Conservation (phyloP, 352 stramenopile genomes). For the Phytophthora pini region DNA sequence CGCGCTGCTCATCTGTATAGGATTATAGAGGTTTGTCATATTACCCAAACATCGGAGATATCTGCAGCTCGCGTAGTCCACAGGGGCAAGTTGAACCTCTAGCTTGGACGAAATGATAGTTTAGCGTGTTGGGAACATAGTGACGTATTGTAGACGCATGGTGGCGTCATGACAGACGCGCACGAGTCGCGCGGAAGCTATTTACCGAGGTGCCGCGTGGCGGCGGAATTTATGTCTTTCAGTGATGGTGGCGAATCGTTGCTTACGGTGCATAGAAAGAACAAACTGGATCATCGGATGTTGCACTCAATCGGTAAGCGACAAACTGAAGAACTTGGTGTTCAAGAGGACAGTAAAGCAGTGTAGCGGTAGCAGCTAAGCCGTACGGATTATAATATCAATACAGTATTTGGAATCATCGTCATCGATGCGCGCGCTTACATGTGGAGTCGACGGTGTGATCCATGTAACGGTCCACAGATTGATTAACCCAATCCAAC, state of each 20-base stretch:
- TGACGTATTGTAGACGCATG: not conserved
- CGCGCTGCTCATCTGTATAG: constrained; percentile 19
- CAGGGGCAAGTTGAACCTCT: not conserved
- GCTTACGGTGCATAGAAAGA: constrained; percentile 13
- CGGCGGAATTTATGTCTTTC: constrained; percentile 31
- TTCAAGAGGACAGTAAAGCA: no score
- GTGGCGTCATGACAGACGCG: not conserved
- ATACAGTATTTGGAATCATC: not conserved
- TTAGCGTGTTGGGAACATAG: constrained; percentile 8
- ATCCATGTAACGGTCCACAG: not conserved
- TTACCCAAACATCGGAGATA: not conserved
- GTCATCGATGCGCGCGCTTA: not conserved
- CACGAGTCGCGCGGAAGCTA: constrained; percentile 44
- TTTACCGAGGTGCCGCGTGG: constrained; percentile 24
- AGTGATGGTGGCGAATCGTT: constrained; percentile 30
- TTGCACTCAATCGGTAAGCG: not conserved
- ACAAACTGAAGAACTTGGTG: no score
- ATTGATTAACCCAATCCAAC: not conserved
- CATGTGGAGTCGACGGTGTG: not conserved
- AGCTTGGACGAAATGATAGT: constrained; percentile 1
- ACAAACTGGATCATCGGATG: constrained; percentile 5
- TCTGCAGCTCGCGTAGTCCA: not conserved
- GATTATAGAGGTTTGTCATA: constrained; percentile 17
- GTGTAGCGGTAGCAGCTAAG: not conserved
- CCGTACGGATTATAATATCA: not conserved